Base-by-base conservation (phyloP, 2,329 filamentous ascomycete species). In the Ceratocystis eucalypticola region DNA sequence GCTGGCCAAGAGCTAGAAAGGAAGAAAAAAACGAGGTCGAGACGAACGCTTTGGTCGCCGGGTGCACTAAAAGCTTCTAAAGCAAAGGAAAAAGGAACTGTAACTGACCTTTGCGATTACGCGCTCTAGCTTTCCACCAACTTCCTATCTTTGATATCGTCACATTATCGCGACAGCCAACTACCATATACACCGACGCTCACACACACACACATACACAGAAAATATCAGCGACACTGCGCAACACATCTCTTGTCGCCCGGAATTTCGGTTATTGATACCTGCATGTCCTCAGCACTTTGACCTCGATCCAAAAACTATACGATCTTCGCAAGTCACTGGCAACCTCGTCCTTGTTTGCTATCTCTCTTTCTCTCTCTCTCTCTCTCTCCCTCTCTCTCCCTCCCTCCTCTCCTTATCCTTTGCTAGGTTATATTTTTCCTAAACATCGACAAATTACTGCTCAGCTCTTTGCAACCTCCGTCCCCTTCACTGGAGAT, bases 71-170 rank as follows among this genome's bases (percentile, higher is more conserved):
- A 33, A 30, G 53, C 28, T 59, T n/a, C 10, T 30, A 33, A 33
- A 30, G 25, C 53, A 59, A 59, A 20, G 25, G 17, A 28, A 30
- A 59, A 33, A 33, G 33, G 53, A 59, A 59, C 33, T 59, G 53
- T 59, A 59, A 59, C 53, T 30, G 33, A 25, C 25, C 33, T 17
- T 20, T 59, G 12, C 33, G 5, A 30, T 59, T 59, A n/a, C 28
- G 53, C 53, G 53, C 53, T n/a, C 33, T 59, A 59, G 53, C 30
- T 33, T 59, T 30, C 33, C 53, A 25, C 17, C 15, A n/a, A 59
- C 33, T 59, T 37, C 28, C 53, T 59, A 17, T 25, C 53, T 59
- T 59, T 59, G 53, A 37, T 59, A 59, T 59, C 53, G 33, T n/a
- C 53, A 59, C 53, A 57, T n/a, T 28, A 59, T 59, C 25, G 53